Evolutionary conservation across 768 basidiomycete genomes (phyloP).

Genomic region (Pleurotus citrinopileatus): DNA sequence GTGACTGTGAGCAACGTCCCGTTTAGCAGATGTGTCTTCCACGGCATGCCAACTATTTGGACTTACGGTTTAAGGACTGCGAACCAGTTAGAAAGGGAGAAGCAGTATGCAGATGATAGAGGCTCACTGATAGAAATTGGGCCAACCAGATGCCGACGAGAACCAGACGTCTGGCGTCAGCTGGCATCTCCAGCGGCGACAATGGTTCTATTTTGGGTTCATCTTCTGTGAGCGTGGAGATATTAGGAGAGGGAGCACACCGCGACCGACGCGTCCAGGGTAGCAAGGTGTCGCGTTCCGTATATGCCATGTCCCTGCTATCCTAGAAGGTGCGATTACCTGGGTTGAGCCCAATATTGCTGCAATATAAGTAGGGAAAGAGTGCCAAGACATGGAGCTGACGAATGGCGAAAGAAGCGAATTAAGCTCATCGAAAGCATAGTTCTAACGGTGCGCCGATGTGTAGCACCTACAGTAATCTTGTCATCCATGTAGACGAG

Average conservation of each 20-base stretch:
- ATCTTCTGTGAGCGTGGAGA: too few relatives aligned
- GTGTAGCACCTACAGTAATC: too few relatives aligned
- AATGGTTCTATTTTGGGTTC: neutral
- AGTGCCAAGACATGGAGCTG: too few relatives aligned
- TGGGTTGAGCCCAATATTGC: too few relatives aligned
- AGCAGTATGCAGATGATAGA: neutral
- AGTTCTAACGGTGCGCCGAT: too few relatives aligned
- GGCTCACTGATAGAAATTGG: slow-evolving; percentile 68
- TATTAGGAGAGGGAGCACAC: too few relatives aligned
- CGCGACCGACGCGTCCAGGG: neutral
- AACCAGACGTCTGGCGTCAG: slow-evolving; percentile 20
- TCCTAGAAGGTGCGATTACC: too few relatives aligned
- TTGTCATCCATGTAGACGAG: too few relatives aligned
- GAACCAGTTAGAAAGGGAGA: neutral
- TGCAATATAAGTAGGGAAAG: too few relatives aligned
- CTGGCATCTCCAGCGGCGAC: neutral
- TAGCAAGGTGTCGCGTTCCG: neutral
- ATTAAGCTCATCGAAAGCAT: too few relatives aligned
- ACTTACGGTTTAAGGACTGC: slow-evolving; percentile 53
- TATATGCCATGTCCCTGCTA: too few relatives aligned
- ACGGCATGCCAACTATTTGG: neutral
- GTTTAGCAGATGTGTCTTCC: neutral
- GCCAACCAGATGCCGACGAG: slow-evolving; percentile 69
- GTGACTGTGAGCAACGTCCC: slow-evolving; percentile 29
- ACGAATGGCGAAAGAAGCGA: too few relatives aligned